Percentiles rank a stretch among this genome's conserved stretches.
Conservation (phyloP, 129 eudicot genomes). For the Dittrichia graveolens region DNA sequence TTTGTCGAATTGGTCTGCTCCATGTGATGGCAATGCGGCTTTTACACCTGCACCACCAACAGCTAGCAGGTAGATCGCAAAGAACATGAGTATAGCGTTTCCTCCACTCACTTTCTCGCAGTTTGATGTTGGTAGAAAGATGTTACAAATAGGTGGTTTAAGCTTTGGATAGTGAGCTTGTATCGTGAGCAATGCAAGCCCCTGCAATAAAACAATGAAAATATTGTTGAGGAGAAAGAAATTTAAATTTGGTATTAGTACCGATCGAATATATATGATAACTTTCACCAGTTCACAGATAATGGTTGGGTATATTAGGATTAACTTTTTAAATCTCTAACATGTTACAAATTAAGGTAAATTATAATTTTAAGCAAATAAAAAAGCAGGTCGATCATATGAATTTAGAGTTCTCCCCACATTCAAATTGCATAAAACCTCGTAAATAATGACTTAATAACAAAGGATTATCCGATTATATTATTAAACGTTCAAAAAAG, state of each 20-base stretch:
- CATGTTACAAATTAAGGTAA: too few relatives aligned
- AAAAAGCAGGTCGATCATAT: too few relatives aligned
- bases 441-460: too few relatives aligned
- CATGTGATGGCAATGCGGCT: slow-evolving; percentile 71
- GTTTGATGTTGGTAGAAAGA: slow-evolving; percentile 38
- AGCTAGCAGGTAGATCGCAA: slow-evolving; percentile 51
- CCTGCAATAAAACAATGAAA: slow-evolving; percentile 33
- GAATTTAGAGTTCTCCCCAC: too few relatives aligned
- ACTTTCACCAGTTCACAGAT: too few relatives aligned
- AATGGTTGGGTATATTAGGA: too few relatives aligned
- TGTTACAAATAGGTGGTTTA: slow-evolving; percentile 61
- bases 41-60: slow-evolving; percentile 57
- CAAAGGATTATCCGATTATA: too few relatives aligned
- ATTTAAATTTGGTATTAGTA: neutral
- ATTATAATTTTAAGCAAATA: too few relatives aligned
- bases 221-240: neutral
- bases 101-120: slow-evolving; percentile 54
- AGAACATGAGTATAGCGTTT: slow-evolving; percentile 46
- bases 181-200: slow-evolving; percentile 54
- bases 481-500: too few relatives aligned
- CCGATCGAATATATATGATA: too few relatives aligned
- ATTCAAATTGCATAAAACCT: too few relatives aligned
- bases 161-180: slow-evolving; percentile 72
- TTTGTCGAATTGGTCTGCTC: slow-evolving; percentile 75
- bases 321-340: too few relatives aligned